Percentiles rank a stretch among this genome's conserved stretches.
These are phyloP conservation scores for Chrysoporthe austroafricana DNA, from an alignment of 2,329 filamentous ascomycete species.

Conservation along the genomic window DNA sequence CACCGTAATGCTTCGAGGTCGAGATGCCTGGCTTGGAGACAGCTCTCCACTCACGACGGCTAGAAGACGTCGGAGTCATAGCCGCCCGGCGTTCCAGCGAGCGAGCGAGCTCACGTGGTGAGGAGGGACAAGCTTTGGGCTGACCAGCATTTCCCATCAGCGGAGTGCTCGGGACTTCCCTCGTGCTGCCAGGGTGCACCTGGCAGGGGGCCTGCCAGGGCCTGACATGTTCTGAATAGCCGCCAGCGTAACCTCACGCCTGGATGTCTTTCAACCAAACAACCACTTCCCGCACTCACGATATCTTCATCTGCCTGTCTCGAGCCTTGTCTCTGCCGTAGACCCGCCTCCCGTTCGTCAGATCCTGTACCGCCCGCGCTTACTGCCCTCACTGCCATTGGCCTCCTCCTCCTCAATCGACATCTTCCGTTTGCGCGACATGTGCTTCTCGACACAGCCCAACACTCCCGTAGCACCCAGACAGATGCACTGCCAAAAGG, in stretches of 20 bases:
- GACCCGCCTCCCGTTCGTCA: not conserved
- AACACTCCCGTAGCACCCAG: not conserved
- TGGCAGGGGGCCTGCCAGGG: conserved; percentile 5
- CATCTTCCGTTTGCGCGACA: not conserved
- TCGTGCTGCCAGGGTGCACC: conserved; percentile 22
- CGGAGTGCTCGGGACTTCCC: conserved; percentile 22
- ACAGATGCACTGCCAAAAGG: too few relatives aligned
- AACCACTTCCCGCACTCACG: conserved; percentile 3
- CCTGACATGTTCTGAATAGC: conserved; percentile 13
- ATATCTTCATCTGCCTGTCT: not conserved
- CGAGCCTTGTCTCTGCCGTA: not conserved
- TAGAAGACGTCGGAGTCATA: conserved; percentile 5
- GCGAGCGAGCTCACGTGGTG: conserved; percentile 11
- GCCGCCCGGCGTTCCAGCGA: conserved; percentile 13
- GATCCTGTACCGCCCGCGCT: not conserved
- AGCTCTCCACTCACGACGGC: not conserved
- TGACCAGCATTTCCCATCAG: not conserved
- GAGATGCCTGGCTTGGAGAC: not conserved
- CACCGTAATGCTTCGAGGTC: not conserved
- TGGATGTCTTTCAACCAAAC: conserved; percentile 7
- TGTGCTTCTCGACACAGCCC: not conserved
- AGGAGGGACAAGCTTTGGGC: not conserved
- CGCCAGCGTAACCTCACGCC: conserved; percentile 26
- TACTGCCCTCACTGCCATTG: not conserved
- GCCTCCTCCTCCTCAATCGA: not conserved